Percentiles rank a stretch among this genome's conserved stretches.
Evolutionary conservation across 495 filamentous ascomycete species (phyloP).

Genomic region (Aspergillus olivimuriae): DNA sequence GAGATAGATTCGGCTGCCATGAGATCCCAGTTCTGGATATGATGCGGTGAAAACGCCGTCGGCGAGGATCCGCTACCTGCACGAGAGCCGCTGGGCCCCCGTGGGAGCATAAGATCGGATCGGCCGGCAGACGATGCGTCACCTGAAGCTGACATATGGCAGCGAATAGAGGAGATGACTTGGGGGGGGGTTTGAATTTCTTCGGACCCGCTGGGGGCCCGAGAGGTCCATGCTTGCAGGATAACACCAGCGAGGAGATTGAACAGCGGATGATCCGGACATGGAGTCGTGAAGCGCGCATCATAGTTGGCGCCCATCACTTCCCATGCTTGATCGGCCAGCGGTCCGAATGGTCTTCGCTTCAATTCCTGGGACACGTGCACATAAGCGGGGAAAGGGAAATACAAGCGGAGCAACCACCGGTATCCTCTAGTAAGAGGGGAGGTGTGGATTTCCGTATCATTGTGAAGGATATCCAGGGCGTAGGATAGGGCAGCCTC

Average conservation of each 20-base stretch:
- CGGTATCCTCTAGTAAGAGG: conserved; percentile 36
- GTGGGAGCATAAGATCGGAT: too few relatives aligned
- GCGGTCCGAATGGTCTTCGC: conserved; percentile 24
- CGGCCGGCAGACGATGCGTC: too few relatives aligned
- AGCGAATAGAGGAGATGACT: too few relatives aligned
- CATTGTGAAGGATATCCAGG: conserved; percentile 36
- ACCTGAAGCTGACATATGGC: too few relatives aligned
- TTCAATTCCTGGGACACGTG: conserved; percentile 42
- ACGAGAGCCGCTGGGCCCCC: too few relatives aligned
- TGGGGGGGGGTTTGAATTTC: too few relatives aligned
- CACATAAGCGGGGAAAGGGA: conserved; percentile 49
- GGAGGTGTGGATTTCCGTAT: conserved; percentile 44
- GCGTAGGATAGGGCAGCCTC: conserved; percentile 35
- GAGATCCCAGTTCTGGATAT: too few relatives aligned
- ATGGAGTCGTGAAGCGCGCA: conserved; percentile 21
- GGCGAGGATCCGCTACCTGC: too few relatives aligned
- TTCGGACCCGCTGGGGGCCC: too few relatives aligned
- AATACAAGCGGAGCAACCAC: conserved; percentile 42
- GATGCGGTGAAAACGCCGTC: too few relatives aligned
- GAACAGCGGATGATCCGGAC: conserved; percentile 28
- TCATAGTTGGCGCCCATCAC: conserved; percentile 46
- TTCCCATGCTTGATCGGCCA: conserved; percentile 37
- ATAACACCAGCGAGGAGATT: conserved; percentile 36
- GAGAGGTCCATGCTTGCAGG: conserved; percentile 47
- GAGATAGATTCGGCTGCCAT: too few relatives aligned